phyloP scores from a whole-genome alignment of 495 filamentous ascomycete genomes.

The Trichoderma gamsii region DNA sequence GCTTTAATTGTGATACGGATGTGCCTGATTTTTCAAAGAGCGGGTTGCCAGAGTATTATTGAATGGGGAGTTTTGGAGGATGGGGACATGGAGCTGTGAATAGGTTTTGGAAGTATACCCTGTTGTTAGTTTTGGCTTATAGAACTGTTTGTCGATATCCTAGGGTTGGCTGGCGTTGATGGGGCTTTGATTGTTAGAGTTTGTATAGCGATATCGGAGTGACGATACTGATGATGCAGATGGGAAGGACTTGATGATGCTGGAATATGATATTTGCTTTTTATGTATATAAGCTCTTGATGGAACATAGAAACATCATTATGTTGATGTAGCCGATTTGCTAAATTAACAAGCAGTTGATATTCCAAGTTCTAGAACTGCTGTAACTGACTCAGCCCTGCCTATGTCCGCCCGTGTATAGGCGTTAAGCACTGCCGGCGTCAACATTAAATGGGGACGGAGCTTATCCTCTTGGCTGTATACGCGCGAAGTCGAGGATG shows the following conservation, averaged over 20 bases:
- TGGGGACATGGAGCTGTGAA: background rate
- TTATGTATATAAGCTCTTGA: background rate
- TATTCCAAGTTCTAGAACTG: no score
- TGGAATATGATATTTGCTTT: background rate
- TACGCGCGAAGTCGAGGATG: background rate
- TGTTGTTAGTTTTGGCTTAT: background rate
- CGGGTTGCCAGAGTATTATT: constrained; percentile 64
- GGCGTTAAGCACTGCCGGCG: no score
- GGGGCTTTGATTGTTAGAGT: no score
- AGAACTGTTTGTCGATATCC: background rate
- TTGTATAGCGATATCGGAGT: no score
- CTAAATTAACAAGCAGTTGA: no score
- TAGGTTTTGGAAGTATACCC: background rate
- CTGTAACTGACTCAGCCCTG: no score
- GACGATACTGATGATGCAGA: no score
- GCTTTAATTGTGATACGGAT: constrained; percentile 64
- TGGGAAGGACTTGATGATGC: no score
- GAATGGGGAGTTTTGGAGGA: background rate
- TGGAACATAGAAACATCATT: background rate
- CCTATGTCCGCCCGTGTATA: no score
- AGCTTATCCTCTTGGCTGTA: background rate
- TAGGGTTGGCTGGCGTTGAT: no score
- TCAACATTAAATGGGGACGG: background rate
- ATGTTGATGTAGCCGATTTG: background rate
- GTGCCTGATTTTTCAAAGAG: constrained; percentile 62